A percentile compares a stretch with the other conserved stretches of the same genome.
Conservation (phyloP, 1,284 basidiomycete species). For the Mrakiaceae sp. region DNA sequence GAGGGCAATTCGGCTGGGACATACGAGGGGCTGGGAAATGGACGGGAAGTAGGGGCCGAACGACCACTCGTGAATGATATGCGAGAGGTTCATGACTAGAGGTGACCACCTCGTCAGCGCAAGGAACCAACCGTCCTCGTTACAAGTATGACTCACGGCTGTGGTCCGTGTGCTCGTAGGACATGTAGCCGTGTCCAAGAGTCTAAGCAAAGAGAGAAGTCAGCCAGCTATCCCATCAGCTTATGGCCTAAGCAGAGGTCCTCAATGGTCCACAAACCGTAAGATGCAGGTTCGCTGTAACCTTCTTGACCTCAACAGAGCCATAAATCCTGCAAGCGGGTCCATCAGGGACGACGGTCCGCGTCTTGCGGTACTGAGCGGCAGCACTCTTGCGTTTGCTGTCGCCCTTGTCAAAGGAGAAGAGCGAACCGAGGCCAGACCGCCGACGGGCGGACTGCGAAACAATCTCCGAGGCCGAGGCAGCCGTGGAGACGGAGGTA, state of each 20-base stretch:
- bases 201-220: conserved; percentile 34
- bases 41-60: conserved; percentile 95
- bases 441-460: conserved; percentile 26
- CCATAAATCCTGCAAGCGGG: conserved; percentile 78
- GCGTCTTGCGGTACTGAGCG: conserved; percentile 53
- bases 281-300: conserved; percentile 80
- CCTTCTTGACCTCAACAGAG: conserved; percentile 72
- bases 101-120: background rate
- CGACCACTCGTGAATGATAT: conserved; percentile 91
- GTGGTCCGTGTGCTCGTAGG: conserved; percentile 77
- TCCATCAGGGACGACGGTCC: conserved; percentile 53
- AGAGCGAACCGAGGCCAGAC: conserved; percentile 29
- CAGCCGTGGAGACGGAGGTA: conserved; percentile 11
- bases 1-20: too few relatives aligned
- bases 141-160: conserved; percentile 41
- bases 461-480: conserved; percentile 17
- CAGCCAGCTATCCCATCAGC: too few relatives aligned
- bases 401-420: conserved; percentile 19
- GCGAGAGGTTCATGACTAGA: conserved; percentile 88
- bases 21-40: conserved; percentile 71
- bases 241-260: too few relatives aligned
- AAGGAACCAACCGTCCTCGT: background rate
- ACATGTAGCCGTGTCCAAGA: conserved; percentile 85
- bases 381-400: conserved; percentile 38
- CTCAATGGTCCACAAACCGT: conserved; percentile 36